Evolutionary conservation across 2,329 filamentous ascomycete species (phyloP), one percentile per base, ranked within the genome.

Genomic region (Aspergillus ibericus): DNA sequence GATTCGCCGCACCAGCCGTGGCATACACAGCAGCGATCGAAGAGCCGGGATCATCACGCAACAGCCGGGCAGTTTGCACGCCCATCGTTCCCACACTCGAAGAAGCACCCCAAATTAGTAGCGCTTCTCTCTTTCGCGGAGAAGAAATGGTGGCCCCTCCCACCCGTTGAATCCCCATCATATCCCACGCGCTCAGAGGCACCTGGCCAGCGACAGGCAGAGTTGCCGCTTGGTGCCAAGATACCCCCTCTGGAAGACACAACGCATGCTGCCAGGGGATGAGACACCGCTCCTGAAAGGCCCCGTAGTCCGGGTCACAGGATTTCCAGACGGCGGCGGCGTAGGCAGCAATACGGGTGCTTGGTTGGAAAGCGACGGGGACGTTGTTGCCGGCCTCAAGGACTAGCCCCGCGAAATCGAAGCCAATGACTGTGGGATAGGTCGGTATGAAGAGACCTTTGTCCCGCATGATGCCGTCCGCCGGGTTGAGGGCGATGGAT

Each of bases 401-500:
- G 32, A 82, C 76, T 8, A 80, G 29, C 0, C 81, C 81, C 0
- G 78, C 61, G 2, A 80, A 66, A 40, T 83, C 80, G 49, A 72
- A 72, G 34, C 70, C 70, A 9, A 65, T 59, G 51, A 72, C 72
- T 0, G 78, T 74, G 5, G 81, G 80, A 60, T 79, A 81, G 0
- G 46, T 50, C 1, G 71, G 44, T 38, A 81, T 74, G 49, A 77
- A 73, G 56, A 81, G 71, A 15, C 79, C 81, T 5, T 68, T 61
- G 22, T 75, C 70, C n/a, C 78, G 80, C 70, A 79, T 77, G 47
- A 70, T 47, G 52, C 18, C 57, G 58, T 83, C 81, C 52, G 80
- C 73, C 2, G 81, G 80, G 59, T 83, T 83, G 36, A 83, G 67
- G 13, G 80, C 81, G 5, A 82, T 67, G 3, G 80, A 78, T 52